Evolutionary conservation across 1,284 basidiomycete genomes (phyloP).

Genomic region (Pseudozyma hubeiensis): DNA sequence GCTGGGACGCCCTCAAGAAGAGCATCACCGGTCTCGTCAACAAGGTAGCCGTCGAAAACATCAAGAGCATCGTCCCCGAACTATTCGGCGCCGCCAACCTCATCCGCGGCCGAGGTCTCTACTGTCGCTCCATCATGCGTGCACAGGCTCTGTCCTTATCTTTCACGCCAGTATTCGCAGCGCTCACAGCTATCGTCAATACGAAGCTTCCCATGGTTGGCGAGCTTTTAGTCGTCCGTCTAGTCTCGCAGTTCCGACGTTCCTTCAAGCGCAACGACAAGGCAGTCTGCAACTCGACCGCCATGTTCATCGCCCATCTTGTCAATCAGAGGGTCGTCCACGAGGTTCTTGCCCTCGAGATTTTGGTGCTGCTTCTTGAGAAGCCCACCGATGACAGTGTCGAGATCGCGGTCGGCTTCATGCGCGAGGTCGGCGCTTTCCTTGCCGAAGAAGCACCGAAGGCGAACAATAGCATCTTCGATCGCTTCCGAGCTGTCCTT

Average conservation of each 20-base stretch:
- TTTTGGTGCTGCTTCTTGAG: slow-evolving; percentile 91
- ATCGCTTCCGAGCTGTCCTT: slow-evolving; percentile 93
- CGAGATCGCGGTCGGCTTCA: slow-evolving; percentile 97
- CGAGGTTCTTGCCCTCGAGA: slow-evolving; percentile 93
- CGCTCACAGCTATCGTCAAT: slow-evolving; percentile 93
- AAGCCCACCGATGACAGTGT: slow-evolving; percentile 97
- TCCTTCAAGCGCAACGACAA: slow-evolving; percentile 98
- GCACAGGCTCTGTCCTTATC: slow-evolving; percentile 95
- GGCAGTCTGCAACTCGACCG: slow-evolving; percentile 92
- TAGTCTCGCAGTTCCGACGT: slow-evolving; percentile 93
- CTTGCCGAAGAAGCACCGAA: slow-evolving; percentile 92
- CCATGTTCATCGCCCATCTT: slow-evolving; percentile 95
- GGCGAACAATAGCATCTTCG: slow-evolving; percentile 90
- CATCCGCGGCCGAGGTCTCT: slow-evolving; percentile 66
- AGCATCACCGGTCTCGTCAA: slow-evolving; percentile 99
- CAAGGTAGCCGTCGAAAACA: slow-evolving; percentile 85
- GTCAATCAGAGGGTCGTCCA: slow-evolving; percentile 95
- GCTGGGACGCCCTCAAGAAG: slow-evolving; percentile 98
- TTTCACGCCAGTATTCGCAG: slow-evolving; percentile 96
- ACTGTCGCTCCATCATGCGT: slow-evolving; percentile 89
- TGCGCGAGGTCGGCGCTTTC: slow-evolving; percentile 95
- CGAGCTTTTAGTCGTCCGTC: slow-evolving; percentile 85
- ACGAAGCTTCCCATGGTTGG: slow-evolving; percentile 97
- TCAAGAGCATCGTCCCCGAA: slow-evolving; percentile 95
- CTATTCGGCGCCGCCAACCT: slow-evolving; percentile 67